These are phyloP conservation scores for Pythium guiyangense DNA, from an alignment of 352 stramenopile genomes.

Conservation along the genomic window DNA sequence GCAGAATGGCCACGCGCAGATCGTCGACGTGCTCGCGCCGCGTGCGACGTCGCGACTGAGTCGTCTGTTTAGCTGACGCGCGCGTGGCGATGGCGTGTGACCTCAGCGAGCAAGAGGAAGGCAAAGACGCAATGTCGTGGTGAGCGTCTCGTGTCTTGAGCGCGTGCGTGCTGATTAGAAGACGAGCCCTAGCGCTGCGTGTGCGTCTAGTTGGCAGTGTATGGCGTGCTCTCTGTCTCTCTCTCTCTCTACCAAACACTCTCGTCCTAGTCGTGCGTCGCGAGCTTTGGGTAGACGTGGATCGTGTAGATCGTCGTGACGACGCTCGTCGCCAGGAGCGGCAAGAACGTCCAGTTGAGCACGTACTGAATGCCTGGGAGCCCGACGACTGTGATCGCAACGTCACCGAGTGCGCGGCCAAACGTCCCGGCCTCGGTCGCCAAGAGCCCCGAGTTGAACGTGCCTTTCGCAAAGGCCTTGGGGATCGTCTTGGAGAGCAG, in stretches of 20 bases:
- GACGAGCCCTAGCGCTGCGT: too few relatives aligned
- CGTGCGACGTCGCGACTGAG: too few relatives aligned
- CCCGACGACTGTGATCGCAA: slow-evolving; percentile 80
- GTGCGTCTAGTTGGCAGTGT: too few relatives aligned
- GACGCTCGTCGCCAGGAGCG: slow-evolving; percentile 51
- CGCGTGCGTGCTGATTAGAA: too few relatives aligned
- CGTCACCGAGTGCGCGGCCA: slow-evolving; percentile 81
- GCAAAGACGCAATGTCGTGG: too few relatives aligned
- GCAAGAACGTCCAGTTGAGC: slow-evolving; percentile 81
- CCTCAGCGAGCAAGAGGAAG: too few relatives aligned
- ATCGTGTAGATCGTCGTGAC: slow-evolving; percentile 67
- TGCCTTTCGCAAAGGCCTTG: slow-evolving; percentile 89
- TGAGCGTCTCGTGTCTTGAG: too few relatives aligned
- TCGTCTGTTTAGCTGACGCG: too few relatives aligned
- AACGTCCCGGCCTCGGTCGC: slow-evolving; percentile 91
- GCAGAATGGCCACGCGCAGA: too few relatives aligned
- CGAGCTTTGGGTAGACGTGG: slow-evolving; percentile 65
- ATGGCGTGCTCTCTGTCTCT: too few relatives aligned
- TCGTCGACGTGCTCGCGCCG: too few relatives aligned
- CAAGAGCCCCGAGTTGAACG: slow-evolving; percentile 93
- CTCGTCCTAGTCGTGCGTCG: slow-evolving; percentile 27
- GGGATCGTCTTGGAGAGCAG: slow-evolving; percentile 93
- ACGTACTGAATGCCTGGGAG: slow-evolving; percentile 79
- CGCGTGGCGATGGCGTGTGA: too few relatives aligned
- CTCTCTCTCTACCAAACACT: not conserved